Evolutionary conservation across 2,329 filamentous ascomycete species (phyloP).

Genomic region (Talaromyces albobiverticillius): DNA sequence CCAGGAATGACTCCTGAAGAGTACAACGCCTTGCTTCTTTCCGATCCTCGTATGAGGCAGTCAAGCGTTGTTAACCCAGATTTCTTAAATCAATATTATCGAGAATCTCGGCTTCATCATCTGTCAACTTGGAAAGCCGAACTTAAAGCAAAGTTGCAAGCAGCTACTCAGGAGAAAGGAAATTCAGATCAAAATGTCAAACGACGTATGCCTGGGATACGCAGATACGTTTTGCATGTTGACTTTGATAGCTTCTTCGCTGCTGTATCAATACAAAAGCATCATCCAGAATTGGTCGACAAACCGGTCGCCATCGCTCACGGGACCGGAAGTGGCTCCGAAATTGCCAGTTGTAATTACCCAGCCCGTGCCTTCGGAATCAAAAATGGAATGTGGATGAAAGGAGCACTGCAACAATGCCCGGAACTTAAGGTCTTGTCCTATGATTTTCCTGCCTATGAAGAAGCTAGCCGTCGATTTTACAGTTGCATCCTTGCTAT

Average conservation of each 20-base stretch:
- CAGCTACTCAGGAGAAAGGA: slow-evolving; percentile 67
- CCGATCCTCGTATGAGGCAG: slow-evolving; percentile 80
- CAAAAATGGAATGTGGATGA: slow-evolving; percentile 99
- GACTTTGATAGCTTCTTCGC: slow-evolving; percentile 99
- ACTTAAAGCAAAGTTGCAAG: slow-evolving; percentile 83
- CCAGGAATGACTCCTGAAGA: slow-evolving; percentile 76
- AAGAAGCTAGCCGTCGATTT: slow-evolving; percentile 83
- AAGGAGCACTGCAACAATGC: slow-evolving; percentile 76
- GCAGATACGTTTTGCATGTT: slow-evolving; percentile 87
- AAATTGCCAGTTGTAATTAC: slow-evolving; percentile 98
- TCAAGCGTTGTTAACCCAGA: slow-evolving; percentile 90
- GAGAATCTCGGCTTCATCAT: slow-evolving; percentile 91
- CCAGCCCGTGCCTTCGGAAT: slow-evolving; percentile 79
- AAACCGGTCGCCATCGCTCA: slow-evolving; percentile 90
- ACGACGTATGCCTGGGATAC: slow-evolving; percentile 59
- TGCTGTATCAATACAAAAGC: slow-evolving; percentile 77
- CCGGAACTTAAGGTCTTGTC: slow-evolving; percentile 84
- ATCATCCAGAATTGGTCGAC: slow-evolving; percentile 68
- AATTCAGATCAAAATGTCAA: slow-evolving; percentile 45
- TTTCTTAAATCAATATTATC: slow-evolving; percentile 92
- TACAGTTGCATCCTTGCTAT: slow-evolving; percentile 79
- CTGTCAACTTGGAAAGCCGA: slow-evolving; percentile 96
- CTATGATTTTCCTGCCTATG: slow-evolving; percentile 93
- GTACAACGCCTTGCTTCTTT: slow-evolving; percentile 80
- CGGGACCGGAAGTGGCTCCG: slow-evolving; percentile 77